phyloP scores from a whole-genome alignment of 73 alveolate genomes.

The Symbiodinium pilosum region DNA sequence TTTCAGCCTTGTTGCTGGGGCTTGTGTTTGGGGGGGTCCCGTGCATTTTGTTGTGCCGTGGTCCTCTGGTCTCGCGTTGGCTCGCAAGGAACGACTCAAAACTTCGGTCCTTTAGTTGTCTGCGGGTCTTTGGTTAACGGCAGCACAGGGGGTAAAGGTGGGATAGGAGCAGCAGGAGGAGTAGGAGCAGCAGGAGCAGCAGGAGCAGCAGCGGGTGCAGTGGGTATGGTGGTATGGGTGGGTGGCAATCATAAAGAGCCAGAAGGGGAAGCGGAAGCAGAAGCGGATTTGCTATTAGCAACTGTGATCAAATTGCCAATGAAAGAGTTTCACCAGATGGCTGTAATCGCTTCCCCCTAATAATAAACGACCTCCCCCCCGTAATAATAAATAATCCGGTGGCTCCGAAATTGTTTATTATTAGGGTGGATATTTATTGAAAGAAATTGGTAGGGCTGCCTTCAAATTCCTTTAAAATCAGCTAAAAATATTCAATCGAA shows the following conservation, averaged over 20 bases:
- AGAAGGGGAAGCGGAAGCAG: not conserved
- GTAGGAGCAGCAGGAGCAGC: no score
- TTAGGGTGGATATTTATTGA: not conserved
- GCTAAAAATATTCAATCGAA: not conserved
- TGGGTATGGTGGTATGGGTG: no score
- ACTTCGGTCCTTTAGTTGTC: not conserved
- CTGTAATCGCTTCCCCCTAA: not conserved
- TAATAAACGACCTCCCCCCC: not conserved
- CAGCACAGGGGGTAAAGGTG: not conserved
- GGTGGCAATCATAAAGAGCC: no score
- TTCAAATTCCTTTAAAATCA: not conserved
- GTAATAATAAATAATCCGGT: not conserved
- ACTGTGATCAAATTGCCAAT: not conserved
- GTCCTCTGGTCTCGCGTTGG: not conserved
- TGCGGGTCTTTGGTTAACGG: not conserved
- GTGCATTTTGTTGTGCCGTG: not conserved
- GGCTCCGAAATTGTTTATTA: not conserved
- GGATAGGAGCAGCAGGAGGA: not conserved
- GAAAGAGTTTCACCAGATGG: not conserved
- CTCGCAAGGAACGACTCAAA: not conserved
- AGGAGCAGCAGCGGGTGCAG: no score
- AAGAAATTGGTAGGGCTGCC: not conserved
- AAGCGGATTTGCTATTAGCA: not conserved
- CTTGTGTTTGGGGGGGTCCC: not conserved
- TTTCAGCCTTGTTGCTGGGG: not conserved